These are phyloP conservation scores for Lyophyllum shimeji DNA, from an alignment of 768 basidiomycete species.

Conservation along the genomic window DNA sequence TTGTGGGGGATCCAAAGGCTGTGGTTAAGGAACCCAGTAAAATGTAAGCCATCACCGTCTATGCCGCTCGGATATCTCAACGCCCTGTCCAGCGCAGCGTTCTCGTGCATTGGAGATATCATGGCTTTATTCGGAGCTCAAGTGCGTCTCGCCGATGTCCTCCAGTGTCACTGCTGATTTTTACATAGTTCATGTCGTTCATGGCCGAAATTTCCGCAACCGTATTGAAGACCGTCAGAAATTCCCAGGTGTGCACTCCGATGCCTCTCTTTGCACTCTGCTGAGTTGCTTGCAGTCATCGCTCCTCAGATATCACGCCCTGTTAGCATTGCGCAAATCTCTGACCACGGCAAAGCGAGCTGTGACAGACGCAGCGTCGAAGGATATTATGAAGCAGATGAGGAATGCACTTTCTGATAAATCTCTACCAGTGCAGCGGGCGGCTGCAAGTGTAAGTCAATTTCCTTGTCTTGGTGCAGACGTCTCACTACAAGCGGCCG, in stretches of 20 bases:
- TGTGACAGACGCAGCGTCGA: conserved; percentile 72
- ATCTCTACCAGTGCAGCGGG: conserved; percentile 82
- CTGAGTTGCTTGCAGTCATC: conserved; percentile 52
- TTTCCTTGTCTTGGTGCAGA: not conserved
- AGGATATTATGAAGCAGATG: conserved; percentile 85
- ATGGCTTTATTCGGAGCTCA: conserved; percentile 85
- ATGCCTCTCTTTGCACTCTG: conserved; percentile 6
- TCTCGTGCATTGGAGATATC: conserved; percentile 85
- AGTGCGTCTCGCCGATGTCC: conserved; percentile 36
- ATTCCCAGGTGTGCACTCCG: conserved; percentile 67
- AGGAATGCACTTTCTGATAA: conserved; percentile 77
- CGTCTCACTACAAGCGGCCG: conserved; percentile 17
- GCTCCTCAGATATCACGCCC: conserved; percentile 78
- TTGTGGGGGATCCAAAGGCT: conserved; percentile 70
- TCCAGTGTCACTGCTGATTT: not conserved
- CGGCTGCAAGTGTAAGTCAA: conserved; percentile 65
- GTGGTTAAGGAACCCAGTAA: conserved; percentile 60
- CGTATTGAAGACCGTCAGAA: conserved; percentile 66
- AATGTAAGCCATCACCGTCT: conserved; percentile 48
- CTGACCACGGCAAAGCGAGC: conserved; percentile 81
- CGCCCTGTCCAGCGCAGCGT: conserved; percentile 59
- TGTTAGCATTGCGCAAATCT: conserved; percentile 76
- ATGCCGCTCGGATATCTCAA: conserved; percentile 4
- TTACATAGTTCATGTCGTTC: conserved; percentile 86
- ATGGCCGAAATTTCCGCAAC: conserved; percentile 79